A percentile compares a stretch with the other conserved stretches of the same genome.
phyloP scores from a whole-genome alignment of 2,329 filamentous ascomycete genomes.

The Alternaria atra region DNA sequence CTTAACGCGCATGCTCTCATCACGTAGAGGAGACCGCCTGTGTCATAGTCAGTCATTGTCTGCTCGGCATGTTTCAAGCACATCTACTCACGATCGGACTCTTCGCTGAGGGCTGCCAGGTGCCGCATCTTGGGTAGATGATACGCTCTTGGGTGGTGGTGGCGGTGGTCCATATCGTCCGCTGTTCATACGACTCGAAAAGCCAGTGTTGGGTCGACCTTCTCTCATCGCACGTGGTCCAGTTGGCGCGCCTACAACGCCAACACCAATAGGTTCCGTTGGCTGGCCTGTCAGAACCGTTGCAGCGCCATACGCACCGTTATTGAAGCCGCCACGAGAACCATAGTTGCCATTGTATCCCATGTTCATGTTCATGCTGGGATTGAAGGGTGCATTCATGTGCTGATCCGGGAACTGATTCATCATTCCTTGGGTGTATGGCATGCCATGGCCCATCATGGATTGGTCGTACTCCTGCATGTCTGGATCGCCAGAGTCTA shows the following conservation, averaged over 20 bases:
- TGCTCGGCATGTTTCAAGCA: neutral
- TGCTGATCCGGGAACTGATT: conserved; percentile 63
- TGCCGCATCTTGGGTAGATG: conserved; percentile 30
- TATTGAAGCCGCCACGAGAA: conserved; percentile 57
- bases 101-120: conserved; percentile 38
- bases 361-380: conserved; percentile 53
- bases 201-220: conserved; percentile 82
- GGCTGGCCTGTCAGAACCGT: conserved; percentile 47
- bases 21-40: conserved; percentile 46
- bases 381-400: conserved; percentile 51
- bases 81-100: conserved; percentile 41
- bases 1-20: conserved; percentile 44
- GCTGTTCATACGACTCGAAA: conserved; percentile 65
- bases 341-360: conserved; percentile 50
- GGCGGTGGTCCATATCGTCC: conserved; percentile 35
- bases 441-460: conserved; percentile 42
- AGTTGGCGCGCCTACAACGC: conserved; percentile 77
- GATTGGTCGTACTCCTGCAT: conserved; percentile 34
- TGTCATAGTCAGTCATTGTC: conserved; percentile 11
- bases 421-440: conserved; percentile 42
- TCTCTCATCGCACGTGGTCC: conserved; percentile 95
- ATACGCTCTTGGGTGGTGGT: conserved; percentile 25
- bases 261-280: conserved; percentile 61
- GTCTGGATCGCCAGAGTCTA: conserved; percentile 40
- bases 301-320: conserved; percentile 48